Conservation (phyloP, 331 rosid genomes). For the Cydonia oblonga region DNA sequence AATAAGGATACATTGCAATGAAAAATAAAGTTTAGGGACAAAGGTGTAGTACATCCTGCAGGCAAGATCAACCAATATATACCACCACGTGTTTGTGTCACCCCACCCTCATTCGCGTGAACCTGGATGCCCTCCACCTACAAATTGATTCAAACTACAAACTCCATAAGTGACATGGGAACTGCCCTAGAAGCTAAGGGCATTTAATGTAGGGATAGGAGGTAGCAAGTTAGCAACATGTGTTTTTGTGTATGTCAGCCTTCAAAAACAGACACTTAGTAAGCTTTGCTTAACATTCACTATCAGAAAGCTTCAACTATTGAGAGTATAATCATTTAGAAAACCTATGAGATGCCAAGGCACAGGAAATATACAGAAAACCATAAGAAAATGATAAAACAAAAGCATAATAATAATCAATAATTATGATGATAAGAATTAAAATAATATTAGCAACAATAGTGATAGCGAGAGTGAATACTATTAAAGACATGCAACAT, state of each 20-base stretch:
- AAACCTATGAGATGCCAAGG: background rate
- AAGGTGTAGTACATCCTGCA: constrained; percentile 76
- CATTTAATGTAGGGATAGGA: constrained; percentile 7
- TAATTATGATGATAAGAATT: background rate
- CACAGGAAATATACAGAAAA: background rate
- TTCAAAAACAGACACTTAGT: background rate
- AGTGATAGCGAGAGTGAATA: background rate
- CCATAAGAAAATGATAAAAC: background rate
- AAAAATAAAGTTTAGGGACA: constrained; percentile 11
- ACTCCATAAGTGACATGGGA: background rate
- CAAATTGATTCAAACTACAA: constrained; percentile 10
- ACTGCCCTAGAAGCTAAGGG: background rate
- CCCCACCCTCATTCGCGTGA: constrained; percentile 84
- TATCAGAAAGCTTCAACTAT: background rate
- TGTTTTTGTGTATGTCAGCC: background rate
- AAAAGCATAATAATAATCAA: background rate
- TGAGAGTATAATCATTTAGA: background rate
- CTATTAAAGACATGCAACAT: background rate
- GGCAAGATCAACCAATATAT: constrained; percentile 86
- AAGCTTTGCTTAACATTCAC: background rate
- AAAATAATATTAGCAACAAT: background rate
- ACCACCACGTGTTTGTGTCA: constrained; percentile 89
- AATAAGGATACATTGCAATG: background rate
- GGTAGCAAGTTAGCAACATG: background rate
- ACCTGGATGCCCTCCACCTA: constrained; percentile 93